Evolutionary conservation across 139 green algal genomes (phyloP), one percentile per base, ranked within the genome.

Genomic region (Coelastrella sp.): DNA sequence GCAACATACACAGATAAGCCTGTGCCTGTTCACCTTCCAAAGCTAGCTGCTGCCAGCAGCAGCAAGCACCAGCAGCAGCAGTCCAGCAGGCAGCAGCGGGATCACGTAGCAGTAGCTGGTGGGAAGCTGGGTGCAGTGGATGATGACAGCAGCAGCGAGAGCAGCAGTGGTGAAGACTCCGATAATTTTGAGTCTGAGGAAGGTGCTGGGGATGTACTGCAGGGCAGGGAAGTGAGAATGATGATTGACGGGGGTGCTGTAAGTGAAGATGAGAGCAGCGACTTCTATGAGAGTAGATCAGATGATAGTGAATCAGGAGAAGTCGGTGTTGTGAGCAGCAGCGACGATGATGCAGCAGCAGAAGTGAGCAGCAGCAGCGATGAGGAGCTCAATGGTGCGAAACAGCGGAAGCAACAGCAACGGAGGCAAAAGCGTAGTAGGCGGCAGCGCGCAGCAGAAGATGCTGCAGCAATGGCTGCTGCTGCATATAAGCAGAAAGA

Each of bases 1-100:
- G 62, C 48, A 30, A 43, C 53, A 19, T 73, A 81, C 75, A 83
- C 51, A 37, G 79, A 89, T 23, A 27, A 13, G 37, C 79, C 87
- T 5, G 83, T 96, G 13, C 45, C 88, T 38, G 88, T 92, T 57
- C 72, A 83, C 21, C 85, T 95, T 64, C 92, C 92, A 11, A 57
- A 15, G 2, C 75, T 73, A 5, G 53, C 35, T 71, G 53, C 76
- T 78, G 25, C 27, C 2, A 40, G 25, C 43, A 40, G 37, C 76
- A n/a, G 63, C 66, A 21, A 60, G 40, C 32, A 63, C 27, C 30
- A 59, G 41, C 82, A 86, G 27, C 81, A 86, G 78, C 21, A 81
- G 13, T 34, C 32, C 7, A 62, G 32, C 43, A 27, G 21, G 66
- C 43, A 41, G 64, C 73, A 72, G 45, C 73, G 72, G 11, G 6